A percentile compares a stretch with the other conserved stretches of the same genome.
These are phyloP conservation scores for Quercus variabilis DNA, from an alignment of 306 rosid species.

Conservation along the genomic window DNA sequence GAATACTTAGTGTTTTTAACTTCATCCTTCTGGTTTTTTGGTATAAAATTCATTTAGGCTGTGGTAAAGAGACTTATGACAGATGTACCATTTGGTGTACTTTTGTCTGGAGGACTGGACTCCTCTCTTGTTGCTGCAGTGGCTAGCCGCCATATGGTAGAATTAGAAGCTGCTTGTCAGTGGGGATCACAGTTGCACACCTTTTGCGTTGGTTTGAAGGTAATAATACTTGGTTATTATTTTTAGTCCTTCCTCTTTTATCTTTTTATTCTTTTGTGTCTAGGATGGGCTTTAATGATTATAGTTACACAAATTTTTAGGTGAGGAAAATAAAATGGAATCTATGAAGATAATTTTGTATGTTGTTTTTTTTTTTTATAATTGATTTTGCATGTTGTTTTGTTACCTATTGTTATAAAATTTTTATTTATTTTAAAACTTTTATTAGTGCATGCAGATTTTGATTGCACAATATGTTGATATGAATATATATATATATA, in stretches of 20 bases:
- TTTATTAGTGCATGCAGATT: too few species aligned
- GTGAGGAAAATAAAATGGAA: background rate
- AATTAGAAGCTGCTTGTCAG: conserved; percentile 64
- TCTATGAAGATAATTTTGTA: background rate
- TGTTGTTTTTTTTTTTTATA: background rate
- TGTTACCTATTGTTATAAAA: background rate
- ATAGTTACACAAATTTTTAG: background rate
- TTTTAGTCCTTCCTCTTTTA: background rate
- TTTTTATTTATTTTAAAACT: background rate
- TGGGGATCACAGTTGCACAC: conserved; percentile 97
- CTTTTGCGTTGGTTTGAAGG: conserved; percentile 90
- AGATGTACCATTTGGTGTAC: conserved; percentile 97
- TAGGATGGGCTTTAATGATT: background rate
- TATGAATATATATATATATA: too few species aligned
- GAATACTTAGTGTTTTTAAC: background rate
- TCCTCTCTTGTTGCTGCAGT: conserved; percentile 98
- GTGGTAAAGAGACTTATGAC: conserved; percentile 95
- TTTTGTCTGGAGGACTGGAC: conserved; percentile 91
- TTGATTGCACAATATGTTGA: too few species aligned
- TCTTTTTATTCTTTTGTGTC: background rate
- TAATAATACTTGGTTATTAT: conserved; percentile 25
- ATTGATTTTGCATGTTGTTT: background rate
- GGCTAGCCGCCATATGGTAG: conserved; percentile 64
- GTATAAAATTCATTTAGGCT: conserved; percentile 55
- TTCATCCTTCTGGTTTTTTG: conserved; percentile 13